Evolutionary conservation across 805 yeast species (phyloP), one percentile per base, ranked within the genome.

Genomic region (Helenozyma baotianmanensis): DNA sequence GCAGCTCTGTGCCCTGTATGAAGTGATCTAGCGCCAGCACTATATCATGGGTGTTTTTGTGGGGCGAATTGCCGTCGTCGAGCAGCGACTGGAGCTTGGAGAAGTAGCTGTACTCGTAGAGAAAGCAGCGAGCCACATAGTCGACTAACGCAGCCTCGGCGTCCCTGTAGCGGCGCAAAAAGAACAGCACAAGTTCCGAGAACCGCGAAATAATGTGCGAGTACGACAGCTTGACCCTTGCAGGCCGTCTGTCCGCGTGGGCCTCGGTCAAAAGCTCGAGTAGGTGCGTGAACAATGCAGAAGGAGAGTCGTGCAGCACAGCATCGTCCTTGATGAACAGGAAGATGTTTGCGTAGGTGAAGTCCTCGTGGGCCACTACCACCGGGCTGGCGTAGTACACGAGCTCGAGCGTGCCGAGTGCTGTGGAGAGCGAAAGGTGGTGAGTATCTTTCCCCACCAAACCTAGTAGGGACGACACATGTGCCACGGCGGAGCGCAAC

Each of bases 21-120:
- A 53, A 40, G 7, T 34, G 32, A 29, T 56, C 60, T 23, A 55
- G 27, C 6, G 47, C 42, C 3, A 31, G 30, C 3, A 47, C 51
- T 8, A 56, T 40, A 21, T 43, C 32, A n/a, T 47, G 45, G 7
- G 60, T 49, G 26, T 51, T 54, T 14, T 46, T 45, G 10, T 48
- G 43, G 12, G 21, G 15, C n/a, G 12, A 6, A 10, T 22, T 31
- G 2, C 9, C 11, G 14, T 23, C 21, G 14, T 26, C 31, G 10
- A 30, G 11, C 5, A 14, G 26, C 14, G 17, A 14, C 6, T 19
- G 15, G 4, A 35, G 11, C 6, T 14, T n/a, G n/a, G 22, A 7
- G 24, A 23, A 27, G 28, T 27, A 30, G 7, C 13, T 5, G 14
- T 14, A 27, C 21, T 31, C 39, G 14, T 19, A 13, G 9, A 9